Base-by-base conservation (phyloP, 2,329 filamentous ascomycete species). In the Aspergillus awamori region DNA sequence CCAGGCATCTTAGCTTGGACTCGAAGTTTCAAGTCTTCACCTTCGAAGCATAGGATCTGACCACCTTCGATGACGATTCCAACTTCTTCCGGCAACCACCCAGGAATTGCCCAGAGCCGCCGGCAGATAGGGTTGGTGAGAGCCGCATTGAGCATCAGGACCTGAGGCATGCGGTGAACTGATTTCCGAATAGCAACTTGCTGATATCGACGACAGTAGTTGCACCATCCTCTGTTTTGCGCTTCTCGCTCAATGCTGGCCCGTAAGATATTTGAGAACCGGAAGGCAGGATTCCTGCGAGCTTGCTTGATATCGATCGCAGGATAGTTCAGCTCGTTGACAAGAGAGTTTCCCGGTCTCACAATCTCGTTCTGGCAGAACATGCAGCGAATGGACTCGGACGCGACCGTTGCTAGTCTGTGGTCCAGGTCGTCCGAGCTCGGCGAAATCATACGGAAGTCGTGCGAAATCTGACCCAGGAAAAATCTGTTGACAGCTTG, bases 11-110 rank as follows among this genome's bases (percentile, higher is more conserved):
- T 91, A 33, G 90, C 86, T 70, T 94, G 89, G 22, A 96, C 79
- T 68, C 95, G 91, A 52, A 91, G 79, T 72, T 89, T 89, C 65
- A 99, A 78, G 69, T 98, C 93, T 57, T 96, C 89, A 2, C 95
- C 94, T 76, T 99, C 93, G 66, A 93, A 98, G 76, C 93, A 97
- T 76, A 92, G 93, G 72, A 98, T 91, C 71, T 96, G 91, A n/a
- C 92, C 92, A 69, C 91, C 87, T 62, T 96, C 91, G 60, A 97
- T 87, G 60, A 96, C 91, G 70, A 99, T 87, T 39, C 95, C 95
- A 69, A 99, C 93, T 74, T 98, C 93, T 71, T 95, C 90, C 0
- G 95, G 95, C 11, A 99, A 82, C 89, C 94, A 99, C 15, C 91
- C 92, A 0, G 92, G 92, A 11, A 88, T 92, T 1, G 91, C 87